Base-by-base conservation (phyloP, 768 basidiomycete species). In the Termitomyces sp. region DNA sequence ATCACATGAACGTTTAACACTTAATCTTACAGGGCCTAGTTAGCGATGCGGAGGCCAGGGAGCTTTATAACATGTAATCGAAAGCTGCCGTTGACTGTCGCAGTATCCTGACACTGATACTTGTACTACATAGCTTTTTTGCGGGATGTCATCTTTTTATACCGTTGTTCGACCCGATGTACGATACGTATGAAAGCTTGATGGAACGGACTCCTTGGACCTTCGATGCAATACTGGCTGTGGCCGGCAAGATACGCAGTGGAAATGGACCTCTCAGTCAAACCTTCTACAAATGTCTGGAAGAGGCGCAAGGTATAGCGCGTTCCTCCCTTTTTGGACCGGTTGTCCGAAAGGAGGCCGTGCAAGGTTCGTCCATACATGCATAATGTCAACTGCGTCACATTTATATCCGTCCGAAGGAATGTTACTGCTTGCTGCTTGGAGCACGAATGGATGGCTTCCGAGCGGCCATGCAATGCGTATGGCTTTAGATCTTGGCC, bases 71-170 rank as follows among this genome's bases (percentile, higher is more conserved):
- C 77, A 94, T 96, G 90, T 94, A 76, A 84, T 67, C 56, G 70
- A 65, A 68, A 67, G 70, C 66, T 66, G 69, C 69, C 55, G 68
- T 64, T 68, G 69, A 69, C 69, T 61, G 63, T 43, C 59, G 64
- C 60, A 62, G 72, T 68, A 71, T 67, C 66, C 67, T 71, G 72
- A 73, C 75, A 69, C 73, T 72, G 72, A 71, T 71, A 67, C 71
- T 74, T 56, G 71, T 67, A 60, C 36, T 60, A 70, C 70, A 63
- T 79, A 94, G 92, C 70, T 98, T 96, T 81, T 96, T 96, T 79
- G 88, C 91, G 60, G 95, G 95, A 53, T 97, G 94, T 76, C 92
- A 97, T 78, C 83, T 95, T 72, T 98, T 97, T 81, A 94, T 97
- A 66, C 95, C 96, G 51, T 81, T 97, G 63, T 97, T 96, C 79